A percentile compares a stretch with the other conserved stretches of the same genome.
Evolutionary conservation across 2,329 filamentous ascomycete genomes (phyloP).

Genomic region (Nectriaceae sp.): DNA sequence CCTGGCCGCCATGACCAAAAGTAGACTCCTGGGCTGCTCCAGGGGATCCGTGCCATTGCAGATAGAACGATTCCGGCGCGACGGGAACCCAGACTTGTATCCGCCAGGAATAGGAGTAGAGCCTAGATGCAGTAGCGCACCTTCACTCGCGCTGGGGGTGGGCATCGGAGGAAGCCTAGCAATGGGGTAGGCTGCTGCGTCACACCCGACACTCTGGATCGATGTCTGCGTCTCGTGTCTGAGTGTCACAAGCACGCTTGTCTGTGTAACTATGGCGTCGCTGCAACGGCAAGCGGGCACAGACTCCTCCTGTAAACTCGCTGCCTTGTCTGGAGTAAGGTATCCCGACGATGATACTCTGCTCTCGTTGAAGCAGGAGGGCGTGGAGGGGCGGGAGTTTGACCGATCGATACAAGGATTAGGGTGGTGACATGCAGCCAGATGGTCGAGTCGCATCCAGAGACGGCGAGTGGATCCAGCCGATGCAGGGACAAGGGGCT

Average conservation of each 20-base stretch:
- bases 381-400: constrained; percentile 9
- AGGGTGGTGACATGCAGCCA: constrained; percentile 22
- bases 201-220: neutral
- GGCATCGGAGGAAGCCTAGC: no score
- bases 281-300: neutral
- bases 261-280: neutral
- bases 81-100: constrained; percentile 6
- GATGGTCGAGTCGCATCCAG: neutral
- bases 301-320: neutral
- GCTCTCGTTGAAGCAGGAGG: neutral
- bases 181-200: neutral
- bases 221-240: no score
- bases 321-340: neutral
- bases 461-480: neutral
- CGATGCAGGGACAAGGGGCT: constrained; percentile 24
- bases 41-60: constrained; percentile 1
- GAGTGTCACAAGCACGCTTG: neutral
- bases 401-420: constrained; percentile 15
- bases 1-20: neutral
- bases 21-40: neutral
- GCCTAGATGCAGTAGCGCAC: constrained; percentile 24
- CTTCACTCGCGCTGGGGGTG: no score
- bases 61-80: constrained; percentile 14
- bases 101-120: constrained; percentile 17
- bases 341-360: neutral